These are phyloP conservation scores for Manihot esculenta DNA, from an alignment of 441 rosid species.

Conservation along the genomic window DNA sequence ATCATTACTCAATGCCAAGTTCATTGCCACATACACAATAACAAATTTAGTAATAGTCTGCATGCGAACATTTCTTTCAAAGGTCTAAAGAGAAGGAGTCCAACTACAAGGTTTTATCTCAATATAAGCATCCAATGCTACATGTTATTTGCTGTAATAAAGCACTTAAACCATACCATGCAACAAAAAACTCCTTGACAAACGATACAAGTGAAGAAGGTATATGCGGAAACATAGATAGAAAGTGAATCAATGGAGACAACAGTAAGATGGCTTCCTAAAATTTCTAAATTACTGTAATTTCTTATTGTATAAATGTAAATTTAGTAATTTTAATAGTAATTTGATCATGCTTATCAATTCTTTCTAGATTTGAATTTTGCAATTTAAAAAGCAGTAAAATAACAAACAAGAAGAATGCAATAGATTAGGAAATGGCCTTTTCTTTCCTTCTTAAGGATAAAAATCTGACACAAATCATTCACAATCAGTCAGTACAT, in stretches of 20 bases:
- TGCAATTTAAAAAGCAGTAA: not conserved
- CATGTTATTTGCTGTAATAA: not conserved
- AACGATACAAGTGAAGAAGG: not conserved
- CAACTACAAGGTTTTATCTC: too few relatives aligned
- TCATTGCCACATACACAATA: not conserved
- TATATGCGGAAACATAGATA: not conserved
- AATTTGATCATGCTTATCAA: not conserved
- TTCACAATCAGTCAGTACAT: not conserved
- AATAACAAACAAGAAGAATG: conserved; percentile 1
- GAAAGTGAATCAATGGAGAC: not conserved
- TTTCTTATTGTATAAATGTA: not conserved
- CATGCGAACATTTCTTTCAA: not conserved
- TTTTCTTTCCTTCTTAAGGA: not conserved
- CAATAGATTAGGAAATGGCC: not conserved
- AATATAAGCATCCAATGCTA: not conserved
- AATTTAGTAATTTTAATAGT: not conserved
- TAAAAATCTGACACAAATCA: not conserved
- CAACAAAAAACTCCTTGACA: not conserved
- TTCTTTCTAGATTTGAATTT: not conserved
- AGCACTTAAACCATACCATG: too few relatives aligned
- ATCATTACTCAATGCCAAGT: not conserved
- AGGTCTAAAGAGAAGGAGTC: too few relatives aligned
- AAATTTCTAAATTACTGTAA: not conserved
- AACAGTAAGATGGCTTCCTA: not conserved
- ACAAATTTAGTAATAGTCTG: not conserved